Conservation (phyloP, 108 stramenopile species). For the Mayamaea pseudoterrestris region DNA sequence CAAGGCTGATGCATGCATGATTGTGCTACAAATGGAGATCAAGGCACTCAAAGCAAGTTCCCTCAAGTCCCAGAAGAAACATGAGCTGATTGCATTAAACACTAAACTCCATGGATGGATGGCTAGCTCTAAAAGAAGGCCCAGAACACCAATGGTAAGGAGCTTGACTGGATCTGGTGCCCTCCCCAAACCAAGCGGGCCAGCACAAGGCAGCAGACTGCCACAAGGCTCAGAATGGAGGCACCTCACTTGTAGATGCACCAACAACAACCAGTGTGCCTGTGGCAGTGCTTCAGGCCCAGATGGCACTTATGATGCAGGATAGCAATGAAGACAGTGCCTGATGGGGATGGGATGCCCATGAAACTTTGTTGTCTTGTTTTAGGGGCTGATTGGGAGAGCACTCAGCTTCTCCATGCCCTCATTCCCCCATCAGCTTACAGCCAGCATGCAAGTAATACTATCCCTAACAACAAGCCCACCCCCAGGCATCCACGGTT, state of each 20-base stretch:
- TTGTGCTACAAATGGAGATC: conserved; percentile 14
- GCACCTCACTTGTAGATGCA: not conserved
- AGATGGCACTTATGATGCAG: not conserved
- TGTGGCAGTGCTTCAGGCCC: not conserved
- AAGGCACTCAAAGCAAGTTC: not conserved
- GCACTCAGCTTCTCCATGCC: too few species aligned
- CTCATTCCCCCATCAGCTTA: too few species aligned
- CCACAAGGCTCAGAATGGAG: not conserved
- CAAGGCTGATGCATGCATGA: conserved; percentile 6
- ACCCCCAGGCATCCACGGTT: conserved; percentile 10
- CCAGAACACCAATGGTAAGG: not conserved
- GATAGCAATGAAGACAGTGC: not conserved
- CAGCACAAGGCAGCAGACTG: not conserved
- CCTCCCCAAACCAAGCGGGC: not conserved
- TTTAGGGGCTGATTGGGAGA: not conserved
- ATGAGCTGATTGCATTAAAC: not conserved
- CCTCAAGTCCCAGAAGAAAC: not conserved
- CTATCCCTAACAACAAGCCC: too few species aligned
- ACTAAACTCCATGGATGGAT: too few species aligned
- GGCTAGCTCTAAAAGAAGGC: conserved; percentile 1
- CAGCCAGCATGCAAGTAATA: too few species aligned
- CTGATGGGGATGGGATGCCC: not conserved
- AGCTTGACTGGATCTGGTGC: conserved; percentile 1
- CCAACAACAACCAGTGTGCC: not conserved
- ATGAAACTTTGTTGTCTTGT: not conserved